These are phyloP conservation scores for Blepharisma stoltei DNA, from an alignment of 73 alveolate species.

Conservation along the genomic window DNA sequence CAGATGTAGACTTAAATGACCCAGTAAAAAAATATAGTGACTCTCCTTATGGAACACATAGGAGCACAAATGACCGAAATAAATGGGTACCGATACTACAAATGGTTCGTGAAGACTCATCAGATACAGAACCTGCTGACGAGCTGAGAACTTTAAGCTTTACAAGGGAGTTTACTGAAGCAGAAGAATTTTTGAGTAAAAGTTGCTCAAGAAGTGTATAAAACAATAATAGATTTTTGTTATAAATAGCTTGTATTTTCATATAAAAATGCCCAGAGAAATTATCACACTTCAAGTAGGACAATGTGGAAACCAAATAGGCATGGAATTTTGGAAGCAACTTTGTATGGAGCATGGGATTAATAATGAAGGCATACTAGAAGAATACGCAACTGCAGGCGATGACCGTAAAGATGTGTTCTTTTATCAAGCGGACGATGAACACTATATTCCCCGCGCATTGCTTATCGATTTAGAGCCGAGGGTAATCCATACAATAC, in stretches of 20 bases:
- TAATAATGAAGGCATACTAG: slow-evolving; percentile 91
- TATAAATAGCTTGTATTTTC: background rate
- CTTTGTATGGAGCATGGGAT: slow-evolving; percentile 98
- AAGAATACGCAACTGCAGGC: slow-evolving; percentile 87
- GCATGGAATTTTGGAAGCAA: slow-evolving; percentile 99
- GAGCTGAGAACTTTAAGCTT: too few relatives aligned
- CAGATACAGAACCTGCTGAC: too few relatives aligned
- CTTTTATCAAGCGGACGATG: slow-evolving; percentile 99
- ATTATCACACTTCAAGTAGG: slow-evolving; percentile 99
- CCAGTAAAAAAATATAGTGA: slow-evolving; percentile 25
- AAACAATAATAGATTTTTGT: too few relatives aligned
- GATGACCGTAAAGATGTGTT: slow-evolving; percentile 98
- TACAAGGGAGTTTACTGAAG: too few relatives aligned
- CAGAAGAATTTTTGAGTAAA: too few relatives aligned
- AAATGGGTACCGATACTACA: too few relatives aligned
- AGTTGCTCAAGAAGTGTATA: too few relatives aligned
- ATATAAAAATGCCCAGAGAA: slow-evolving; percentile 97
- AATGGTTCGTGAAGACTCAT: too few relatives aligned
- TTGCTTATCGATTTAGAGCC: slow-evolving; percentile 98
- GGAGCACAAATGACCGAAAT: too few relatives aligned
- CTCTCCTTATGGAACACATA: too few relatives aligned
- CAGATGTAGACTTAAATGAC: slow-evolving; percentile 21
- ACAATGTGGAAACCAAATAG: slow-evolving; percentile 99
- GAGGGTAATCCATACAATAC: slow-evolving; percentile 77
- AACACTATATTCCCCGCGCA: slow-evolving; percentile 99